A percentile compares a stretch with the other conserved stretches of the same genome.
Evolutionary conservation across 345 rosid species (phyloP).

Genomic region (Arabis alpina): DNA sequence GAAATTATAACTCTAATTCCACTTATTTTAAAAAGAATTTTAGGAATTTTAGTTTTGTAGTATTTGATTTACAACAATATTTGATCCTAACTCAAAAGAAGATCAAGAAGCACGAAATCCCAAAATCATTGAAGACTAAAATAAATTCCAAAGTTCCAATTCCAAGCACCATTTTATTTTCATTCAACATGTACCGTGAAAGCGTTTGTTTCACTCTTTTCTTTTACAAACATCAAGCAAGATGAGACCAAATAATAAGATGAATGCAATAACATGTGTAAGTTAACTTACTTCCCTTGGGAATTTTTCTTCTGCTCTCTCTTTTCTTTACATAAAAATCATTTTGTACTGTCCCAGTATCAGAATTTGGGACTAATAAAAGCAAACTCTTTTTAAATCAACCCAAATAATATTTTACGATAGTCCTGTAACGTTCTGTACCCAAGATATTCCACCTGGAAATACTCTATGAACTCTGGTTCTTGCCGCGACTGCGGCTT

Average conservation of each 20-base stretch:
- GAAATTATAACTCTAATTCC: too few species aligned
- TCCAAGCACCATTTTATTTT: constrained; percentile 6
- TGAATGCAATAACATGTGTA: constrained; percentile 5
- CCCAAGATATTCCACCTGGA: constrained; percentile 71
- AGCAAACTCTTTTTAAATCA: constrained; percentile 23
- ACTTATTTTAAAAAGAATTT: too few species aligned
- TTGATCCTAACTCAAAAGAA: too few species aligned
- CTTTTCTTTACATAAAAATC: constrained; percentile 11
- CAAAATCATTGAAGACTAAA: too few species aligned
- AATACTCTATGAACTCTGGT: constrained; percentile 72
- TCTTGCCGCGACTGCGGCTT: constrained; percentile 23
- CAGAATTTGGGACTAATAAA: constrained; percentile 15
- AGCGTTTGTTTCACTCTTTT: constrained; percentile 8
- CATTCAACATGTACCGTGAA: constrained; percentile 5
- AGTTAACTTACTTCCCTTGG: constrained; percentile 23
- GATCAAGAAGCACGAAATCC: too few species aligned
- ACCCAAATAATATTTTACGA: constrained; percentile 1
- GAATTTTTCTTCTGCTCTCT: neutral
- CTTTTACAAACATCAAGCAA: constrained; percentile 26
- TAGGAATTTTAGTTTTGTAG: too few species aligned
- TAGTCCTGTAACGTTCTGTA: constrained; percentile 39
- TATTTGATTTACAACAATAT: too few species aligned
- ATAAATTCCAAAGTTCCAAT: neutral
- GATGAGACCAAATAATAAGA: constrained; percentile 1
- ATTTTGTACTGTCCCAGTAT: constrained; percentile 25